Conservation (phyloP, 2,329 filamentous ascomycete species). For the Penicillium sp. region DNA sequence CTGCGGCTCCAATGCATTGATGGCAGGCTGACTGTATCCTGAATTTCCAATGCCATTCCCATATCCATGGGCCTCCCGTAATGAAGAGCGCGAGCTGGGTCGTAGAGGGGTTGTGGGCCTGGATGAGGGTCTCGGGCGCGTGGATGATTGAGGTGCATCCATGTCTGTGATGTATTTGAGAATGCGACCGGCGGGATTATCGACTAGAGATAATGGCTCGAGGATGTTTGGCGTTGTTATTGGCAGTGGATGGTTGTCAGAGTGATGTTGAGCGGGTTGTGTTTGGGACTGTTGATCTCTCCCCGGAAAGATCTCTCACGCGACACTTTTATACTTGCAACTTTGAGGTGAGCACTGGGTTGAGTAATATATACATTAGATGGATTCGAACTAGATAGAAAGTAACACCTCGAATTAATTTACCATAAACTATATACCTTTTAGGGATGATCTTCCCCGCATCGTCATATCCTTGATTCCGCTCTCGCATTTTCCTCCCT, state of each 20-base stretch:
- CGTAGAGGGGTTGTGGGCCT: constrained; percentile 87
- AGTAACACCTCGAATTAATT: not conserved
- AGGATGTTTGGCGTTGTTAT: not conserved
- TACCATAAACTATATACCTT: not conserved
- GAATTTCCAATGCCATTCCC: constrained; percentile 26
- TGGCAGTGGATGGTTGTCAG: not conserved
- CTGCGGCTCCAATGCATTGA: constrained; percentile 75
- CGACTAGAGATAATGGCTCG: not conserved
- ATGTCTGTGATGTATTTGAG: constrained; percentile 16
- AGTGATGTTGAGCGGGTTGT: not conserved
- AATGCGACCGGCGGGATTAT: not conserved
- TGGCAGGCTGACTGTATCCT: constrained; percentile 48
- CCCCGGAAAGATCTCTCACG: not conserved
- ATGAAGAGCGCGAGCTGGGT: constrained; percentile 77
- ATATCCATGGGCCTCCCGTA: constrained; percentile 65
- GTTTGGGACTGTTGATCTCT: constrained; percentile 1
- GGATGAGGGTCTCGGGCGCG: constrained; percentile 55
- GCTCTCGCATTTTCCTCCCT: not conserved
- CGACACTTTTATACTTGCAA: not conserved
- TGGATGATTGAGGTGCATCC: constrained; percentile 45
- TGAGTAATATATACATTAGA: not conserved
- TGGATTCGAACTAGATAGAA: not conserved
- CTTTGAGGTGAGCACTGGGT: not conserved
- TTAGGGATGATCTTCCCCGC: constrained; percentile 4
- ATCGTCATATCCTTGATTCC: constrained; percentile 7